Evolutionary conservation across 345 rosid genomes (phyloP), one percentile per base, ranked within the genome.

Genomic region (Moricandia moricandioides): DNA sequence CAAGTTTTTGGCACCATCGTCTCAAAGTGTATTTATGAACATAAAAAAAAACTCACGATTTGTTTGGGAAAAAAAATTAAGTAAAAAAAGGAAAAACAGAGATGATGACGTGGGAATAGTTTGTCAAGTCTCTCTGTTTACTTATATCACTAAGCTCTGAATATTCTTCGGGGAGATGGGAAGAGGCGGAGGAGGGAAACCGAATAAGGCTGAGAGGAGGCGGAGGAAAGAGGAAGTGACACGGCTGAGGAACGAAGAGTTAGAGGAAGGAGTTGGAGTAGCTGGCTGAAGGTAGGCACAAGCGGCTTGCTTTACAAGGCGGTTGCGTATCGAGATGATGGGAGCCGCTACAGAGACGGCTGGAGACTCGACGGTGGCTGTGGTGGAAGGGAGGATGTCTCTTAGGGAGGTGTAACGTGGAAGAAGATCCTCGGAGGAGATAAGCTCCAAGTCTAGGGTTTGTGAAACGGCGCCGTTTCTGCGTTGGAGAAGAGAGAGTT

Each of bases 221-320:
- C 82, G 85, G 62, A 81, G 57, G 84, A 92, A 83, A 17, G 73
- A 71, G 12, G 77, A 58, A 33, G 47, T 59, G 45, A 90, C 13
- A 16, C 88, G 90, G 62, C 52, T 80, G 82, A 88, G 78, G 58
- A 88, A 51, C 40, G 87, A 77, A 73, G 78, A 79, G 6, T 70
- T 62, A 47, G 79, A 75, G 1, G 90, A 76, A 40, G 90, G 84
- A 24, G 72, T 88, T 3, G 91, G 86, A 8, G 88, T 85, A 62
- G 93, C 75, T 64, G 96, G 98, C 73, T 85, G 95, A 51, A 92
- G 98, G 77, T 91, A 94, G 33, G 98, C 90, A 83, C 94, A 88
- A 47, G 97, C 97, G 1, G 98, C 98, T 73, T 89, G 92, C 82
- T 94, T 94, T 1, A 94, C 91, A n/a, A 94, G 86, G 72, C 85